A percentile compares a stretch with the other conserved stretches of the same genome.
Evolutionary conservation across 805 yeast species (phyloP).

Genomic region (Jamesozyma piceae): DNA sequence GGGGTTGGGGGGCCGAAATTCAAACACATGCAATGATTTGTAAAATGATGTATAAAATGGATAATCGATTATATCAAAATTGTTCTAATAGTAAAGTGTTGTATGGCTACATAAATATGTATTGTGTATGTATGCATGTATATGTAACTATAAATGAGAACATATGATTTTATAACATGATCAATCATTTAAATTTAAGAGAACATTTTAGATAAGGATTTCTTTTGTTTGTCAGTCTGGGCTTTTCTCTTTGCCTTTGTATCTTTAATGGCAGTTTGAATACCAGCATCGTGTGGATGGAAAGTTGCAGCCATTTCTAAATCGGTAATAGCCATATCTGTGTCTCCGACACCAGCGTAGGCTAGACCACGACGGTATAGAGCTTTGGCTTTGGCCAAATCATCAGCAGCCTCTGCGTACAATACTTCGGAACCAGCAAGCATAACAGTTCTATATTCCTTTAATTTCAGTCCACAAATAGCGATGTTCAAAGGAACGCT

Average conservation of each 20-base stretch:
- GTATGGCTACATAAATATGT: too few relatives aligned
- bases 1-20: too few relatives aligned
- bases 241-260: slow-evolving; percentile 43
- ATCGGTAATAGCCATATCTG: slow-evolving; percentile 58
- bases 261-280: slow-evolving; percentile 52
- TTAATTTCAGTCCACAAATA: slow-evolving; percentile 58
- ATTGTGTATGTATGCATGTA: background rate
- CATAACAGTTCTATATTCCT: slow-evolving; percentile 45
- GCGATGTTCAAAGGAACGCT: slow-evolving; percentile 67
- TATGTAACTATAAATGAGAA: background rate
- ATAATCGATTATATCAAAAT: too few relatives aligned
- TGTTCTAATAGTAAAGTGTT: too few relatives aligned
- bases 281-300: slow-evolving; percentile 66
- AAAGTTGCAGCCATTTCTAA: slow-evolving; percentile 54
- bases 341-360: slow-evolving; percentile 50
- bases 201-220: slow-evolving; percentile 66
- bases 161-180: too few relatives aligned
- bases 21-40: too few relatives aligned
- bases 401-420: slow-evolving; percentile 48
- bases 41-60: too few relatives aligned
- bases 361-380: slow-evolving; percentile 79
- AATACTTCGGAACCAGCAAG: slow-evolving; percentile 58
- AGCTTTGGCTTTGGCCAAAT: slow-evolving; percentile 73
- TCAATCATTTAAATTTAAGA: slow-evolving; percentile 2
- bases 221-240: slow-evolving; percentile 60